Conservation (phyloP, 1,139 yeast species). For the Diutina scorzettiae region DNA sequence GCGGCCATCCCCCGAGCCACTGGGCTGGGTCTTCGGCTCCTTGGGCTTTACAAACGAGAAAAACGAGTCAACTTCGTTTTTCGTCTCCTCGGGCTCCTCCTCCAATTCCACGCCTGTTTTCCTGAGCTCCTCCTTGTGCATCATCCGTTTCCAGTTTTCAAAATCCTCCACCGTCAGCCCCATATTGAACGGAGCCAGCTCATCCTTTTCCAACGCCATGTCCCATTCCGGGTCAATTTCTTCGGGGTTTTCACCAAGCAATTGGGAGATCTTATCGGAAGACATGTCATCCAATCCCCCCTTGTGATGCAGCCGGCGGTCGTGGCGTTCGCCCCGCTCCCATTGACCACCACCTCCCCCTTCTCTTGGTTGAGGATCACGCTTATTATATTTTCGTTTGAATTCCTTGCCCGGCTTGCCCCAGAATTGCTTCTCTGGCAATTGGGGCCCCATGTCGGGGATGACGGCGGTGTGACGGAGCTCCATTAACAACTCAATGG, state of each 20-base stretch:
- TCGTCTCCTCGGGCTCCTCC: constrained; percentile 14
- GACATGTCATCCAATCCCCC: constrained; percentile 20
- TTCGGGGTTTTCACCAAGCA: constrained; percentile 27
- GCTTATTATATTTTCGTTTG: constrained; percentile 7
- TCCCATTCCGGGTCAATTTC: constrained; percentile 46
- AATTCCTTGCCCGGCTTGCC: constrained; percentile 9
- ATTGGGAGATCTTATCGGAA: constrained; percentile 20
- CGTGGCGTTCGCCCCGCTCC: constrained; percentile 22
- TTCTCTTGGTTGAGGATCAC: constrained; percentile 10
- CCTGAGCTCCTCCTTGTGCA: constrained; percentile 44
- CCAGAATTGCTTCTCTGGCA: constrained; percentile 38
- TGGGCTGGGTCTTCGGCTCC: constrained; percentile 2
- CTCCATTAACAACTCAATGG: constrained; percentile 23
- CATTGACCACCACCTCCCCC: constrained; percentile 9
- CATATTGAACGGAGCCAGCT: constrained; percentile 13
- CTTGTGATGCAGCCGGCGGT: constrained; percentile 14
- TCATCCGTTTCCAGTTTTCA: constrained; percentile 55
- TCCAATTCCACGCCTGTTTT: constrained; percentile 27
- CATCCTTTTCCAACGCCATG: constrained; percentile 19
- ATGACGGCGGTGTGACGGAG: constrained; percentile 27
- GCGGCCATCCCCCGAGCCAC: not conserved
- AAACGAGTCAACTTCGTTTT: constrained; percentile 41
- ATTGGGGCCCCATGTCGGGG: constrained; percentile 14
- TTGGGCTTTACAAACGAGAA: constrained; percentile 34
- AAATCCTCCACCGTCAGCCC: constrained; percentile 60